A percentile compares a stretch with the other conserved stretches of the same genome.
These are phyloP conservation scores for Xylaria polymorpha DNA, from an alignment of 2,329 filamentous ascomycete genomes.

Conservation along the genomic window DNA sequence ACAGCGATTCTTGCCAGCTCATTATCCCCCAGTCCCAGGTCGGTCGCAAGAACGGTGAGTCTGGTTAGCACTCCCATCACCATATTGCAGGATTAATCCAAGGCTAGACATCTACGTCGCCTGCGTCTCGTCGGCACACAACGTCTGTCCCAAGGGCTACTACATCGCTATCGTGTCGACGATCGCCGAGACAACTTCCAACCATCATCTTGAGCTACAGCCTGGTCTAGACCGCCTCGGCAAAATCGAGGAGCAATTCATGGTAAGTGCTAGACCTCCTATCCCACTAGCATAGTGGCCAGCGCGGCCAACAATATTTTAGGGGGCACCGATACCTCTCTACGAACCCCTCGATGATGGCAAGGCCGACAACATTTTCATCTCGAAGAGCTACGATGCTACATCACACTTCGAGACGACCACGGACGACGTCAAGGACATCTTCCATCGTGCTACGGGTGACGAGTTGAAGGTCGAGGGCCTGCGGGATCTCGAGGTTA, in stretches of 20 bases:
- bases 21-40: constrained; percentile 99
- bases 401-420: constrained; percentile 97
- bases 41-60: constrained; percentile 90
- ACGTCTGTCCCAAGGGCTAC: constrained; percentile 98
- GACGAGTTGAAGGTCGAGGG: constrained; percentile 90
- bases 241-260: constrained; percentile 95
- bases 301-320: constrained; percentile 23
- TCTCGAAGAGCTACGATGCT: constrained; percentile 98
- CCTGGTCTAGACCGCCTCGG: constrained; percentile 92
- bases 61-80: neutral
- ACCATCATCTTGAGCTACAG: constrained; percentile 96
- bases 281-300: neutral
- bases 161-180: constrained; percentile 99
- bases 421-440: constrained; percentile 91
- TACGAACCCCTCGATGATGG: constrained; percentile 91
- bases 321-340: constrained; percentile 86
- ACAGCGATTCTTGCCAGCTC: constrained; percentile 89
- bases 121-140: constrained; percentile 94
- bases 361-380: constrained; percentile 89
- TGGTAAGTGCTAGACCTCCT: constrained; percentile 64
- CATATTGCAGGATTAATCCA: constrained; percentile 28
- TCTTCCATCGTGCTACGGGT: constrained; percentile 85
- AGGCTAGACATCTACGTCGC: constrained; percentile 82
- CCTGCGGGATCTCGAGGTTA: constrained; percentile 80
- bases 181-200: constrained; percentile 89